These are phyloP conservation scores for Pugionium cornutum DNA, from an alignment of 345 rosid genomes.

Conservation along the genomic window DNA sequence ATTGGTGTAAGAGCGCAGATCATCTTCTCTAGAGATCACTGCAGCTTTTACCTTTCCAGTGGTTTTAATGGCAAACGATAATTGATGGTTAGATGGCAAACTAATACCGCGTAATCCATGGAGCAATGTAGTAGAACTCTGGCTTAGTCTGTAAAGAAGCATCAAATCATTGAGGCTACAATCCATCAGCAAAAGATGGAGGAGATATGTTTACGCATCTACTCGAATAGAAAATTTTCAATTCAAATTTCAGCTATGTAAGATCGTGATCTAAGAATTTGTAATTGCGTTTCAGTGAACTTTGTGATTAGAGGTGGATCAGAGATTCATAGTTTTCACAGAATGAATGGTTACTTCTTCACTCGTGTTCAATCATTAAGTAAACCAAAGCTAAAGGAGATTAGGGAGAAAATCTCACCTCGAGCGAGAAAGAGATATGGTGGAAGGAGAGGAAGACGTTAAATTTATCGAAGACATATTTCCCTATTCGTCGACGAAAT, in stretches of 20 bases:
- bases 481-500: neutral
- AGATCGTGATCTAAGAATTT: neutral
- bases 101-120: slow-evolving; percentile 44
- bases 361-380: neutral
- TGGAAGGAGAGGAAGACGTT: slow-evolving; percentile 44
- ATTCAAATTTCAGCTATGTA: no score
- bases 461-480: slow-evolving; percentile 49
- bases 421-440: slow-evolving; percentile 42
- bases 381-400: neutral
- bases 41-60: slow-evolving; percentile 50
- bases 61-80: slow-evolving; percentile 41
- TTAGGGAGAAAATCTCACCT: slow-evolving; percentile 30
- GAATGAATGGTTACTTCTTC: no score
- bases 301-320: no score
- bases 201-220: no score
- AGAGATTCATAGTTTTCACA: no score
- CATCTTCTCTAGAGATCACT: slow-evolving; percentile 64
- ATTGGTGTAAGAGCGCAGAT: slow-evolving; percentile 49
- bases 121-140: slow-evolving; percentile 46
- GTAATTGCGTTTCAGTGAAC: no score
- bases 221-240: no score
- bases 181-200: no score
- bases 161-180: slow-evolving; percentile 5
- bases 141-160: slow-evolving; percentile 45
- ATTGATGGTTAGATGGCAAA: slow-evolving; percentile 40